Percentiles rank a stretch among this genome's conserved stretches.
These are phyloP conservation scores for Beauveria medogensis DNA, from an alignment of 2,329 filamentous ascomycete species.

Conservation along the genomic window DNA sequence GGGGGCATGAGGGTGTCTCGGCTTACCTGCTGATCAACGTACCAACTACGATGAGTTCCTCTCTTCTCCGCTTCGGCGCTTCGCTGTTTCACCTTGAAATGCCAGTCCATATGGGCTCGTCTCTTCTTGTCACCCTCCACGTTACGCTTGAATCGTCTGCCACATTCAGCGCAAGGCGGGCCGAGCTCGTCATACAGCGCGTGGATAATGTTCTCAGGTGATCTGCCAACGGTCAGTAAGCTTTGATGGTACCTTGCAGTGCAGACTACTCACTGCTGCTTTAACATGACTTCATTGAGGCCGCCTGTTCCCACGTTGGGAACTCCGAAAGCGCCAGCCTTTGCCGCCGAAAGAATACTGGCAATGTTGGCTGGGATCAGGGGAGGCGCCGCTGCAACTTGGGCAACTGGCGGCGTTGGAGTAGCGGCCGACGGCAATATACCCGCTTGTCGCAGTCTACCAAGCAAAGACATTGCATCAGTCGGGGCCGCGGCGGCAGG, in stretches of 20 bases:
- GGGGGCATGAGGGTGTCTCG: background rate
- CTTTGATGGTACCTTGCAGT: background rate
- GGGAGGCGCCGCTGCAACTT: constrained; percentile 22
- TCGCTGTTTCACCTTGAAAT: constrained; percentile 87
- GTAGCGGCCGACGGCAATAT: constrained; percentile 45
- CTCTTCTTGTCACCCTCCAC: constrained; percentile 78
- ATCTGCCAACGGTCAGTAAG: constrained; percentile 36
- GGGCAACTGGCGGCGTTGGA: constrained; percentile 24
- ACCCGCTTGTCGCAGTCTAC: constrained; percentile 60
- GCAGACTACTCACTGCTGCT: constrained; percentile 51
- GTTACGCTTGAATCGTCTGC: constrained; percentile 72
- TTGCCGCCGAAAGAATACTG: constrained; percentile 27
- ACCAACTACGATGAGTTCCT: constrained; percentile 89
- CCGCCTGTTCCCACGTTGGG: constrained; percentile 16
- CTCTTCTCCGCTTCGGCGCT: constrained; percentile 79
- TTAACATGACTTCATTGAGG: constrained; percentile 56
- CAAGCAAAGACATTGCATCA: constrained; percentile 54
- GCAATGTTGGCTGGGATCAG: constrained; percentile 28
- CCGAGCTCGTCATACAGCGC: constrained; percentile 74
- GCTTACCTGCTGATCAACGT: constrained; percentile 76
- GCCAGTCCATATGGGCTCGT: constrained; percentile 92
- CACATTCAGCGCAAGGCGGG: constrained; percentile 85
- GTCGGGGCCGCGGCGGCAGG: constrained; percentile 29
- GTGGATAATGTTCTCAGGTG: constrained; percentile 58
- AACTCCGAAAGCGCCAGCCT: constrained; percentile 14